Percentiles rank a stretch among this genome's conserved stretches.
These are phyloP conservation scores for Suhomyces wounanorum DNA, from an alignment of 1,139 yeast genomes.

Conservation along the genomic window DNA sequence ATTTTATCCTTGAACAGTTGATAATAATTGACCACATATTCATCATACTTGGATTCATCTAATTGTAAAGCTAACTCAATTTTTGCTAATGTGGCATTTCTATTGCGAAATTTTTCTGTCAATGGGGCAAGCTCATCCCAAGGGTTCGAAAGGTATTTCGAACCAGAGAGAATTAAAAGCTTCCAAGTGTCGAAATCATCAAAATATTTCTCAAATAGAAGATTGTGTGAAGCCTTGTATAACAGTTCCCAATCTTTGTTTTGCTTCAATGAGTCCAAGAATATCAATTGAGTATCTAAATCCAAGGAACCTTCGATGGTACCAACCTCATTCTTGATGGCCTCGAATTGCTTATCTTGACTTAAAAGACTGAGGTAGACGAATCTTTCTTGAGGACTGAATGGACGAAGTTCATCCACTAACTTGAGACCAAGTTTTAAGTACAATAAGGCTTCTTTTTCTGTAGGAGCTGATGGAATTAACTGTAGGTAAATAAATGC, in stretches of 20 bases:
- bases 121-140: conserved; percentile 25
- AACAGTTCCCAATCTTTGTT: conserved; percentile 45
- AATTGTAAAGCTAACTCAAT: conserved; percentile 44
- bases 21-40: conserved; percentile 45
- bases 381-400: conserved; percentile 58
- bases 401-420: conserved; percentile 32
- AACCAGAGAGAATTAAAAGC: conserved; percentile 43
- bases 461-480: conserved; percentile 12
- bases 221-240: conserved; percentile 29
- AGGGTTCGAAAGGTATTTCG: neutral
- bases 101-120: conserved; percentile 23
- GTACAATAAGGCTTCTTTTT: conserved; percentile 47
- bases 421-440: conserved; percentile 59
- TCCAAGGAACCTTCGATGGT: conserved; percentile 41
- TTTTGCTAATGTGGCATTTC: conserved; percentile 60
- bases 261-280: conserved; percentile 46
- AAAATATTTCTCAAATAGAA: conserved; percentile 46
- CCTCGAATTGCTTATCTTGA: conserved; percentile 30
- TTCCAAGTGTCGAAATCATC: conserved; percentile 69
- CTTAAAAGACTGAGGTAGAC: conserved; percentile 52
- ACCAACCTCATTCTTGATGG: conserved; percentile 32
- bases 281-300: conserved; percentile 57
- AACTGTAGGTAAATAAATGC: conserved; percentile 17
- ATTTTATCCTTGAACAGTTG: conserved; percentile 48
- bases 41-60: conserved; percentile 19